Percentiles rank a stretch among this genome's conserved stretches.
Conservation (phyloP, 2,329 filamentous ascomycete species). For the Helotiales sp. region DNA sequence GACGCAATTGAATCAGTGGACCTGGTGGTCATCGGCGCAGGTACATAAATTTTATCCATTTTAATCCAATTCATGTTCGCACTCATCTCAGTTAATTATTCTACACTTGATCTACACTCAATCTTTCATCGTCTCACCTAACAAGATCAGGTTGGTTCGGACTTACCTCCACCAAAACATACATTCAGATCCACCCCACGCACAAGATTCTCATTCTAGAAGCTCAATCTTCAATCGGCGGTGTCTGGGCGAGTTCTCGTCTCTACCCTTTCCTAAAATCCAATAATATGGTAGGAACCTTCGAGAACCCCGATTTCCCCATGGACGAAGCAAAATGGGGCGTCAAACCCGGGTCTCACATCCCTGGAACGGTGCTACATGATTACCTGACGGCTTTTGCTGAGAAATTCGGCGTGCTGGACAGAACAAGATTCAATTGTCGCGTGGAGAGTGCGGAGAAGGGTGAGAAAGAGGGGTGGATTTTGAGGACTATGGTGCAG, state of each 20-base stretch:
- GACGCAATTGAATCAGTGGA: constrained; percentile 12
- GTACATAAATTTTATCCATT: background rate
- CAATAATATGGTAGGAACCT: constrained; percentile 76
- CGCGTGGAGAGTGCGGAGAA: constrained; percentile 54
- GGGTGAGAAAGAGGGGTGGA: constrained; percentile 49
- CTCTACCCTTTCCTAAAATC: constrained; percentile 72
- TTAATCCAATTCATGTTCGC: too few relatives aligned
- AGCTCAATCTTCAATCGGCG: constrained; percentile 61
- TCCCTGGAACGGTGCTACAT: constrained; percentile 61
- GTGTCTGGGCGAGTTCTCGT: constrained; percentile 72
- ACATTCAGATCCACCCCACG: constrained; percentile 62
- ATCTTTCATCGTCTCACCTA: background rate
- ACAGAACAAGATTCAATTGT: constrained; percentile 55
- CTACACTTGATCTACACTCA: too few relatives aligned
- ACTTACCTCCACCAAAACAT: constrained; percentile 65
- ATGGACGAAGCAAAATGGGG: constrained; percentile 62
- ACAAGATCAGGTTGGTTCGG: constrained; percentile 53
- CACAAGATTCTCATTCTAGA: constrained; percentile 64
- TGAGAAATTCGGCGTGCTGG: constrained; percentile 56
- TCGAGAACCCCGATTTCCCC: constrained; percentile 76
- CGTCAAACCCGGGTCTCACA: constrained; percentile 57
- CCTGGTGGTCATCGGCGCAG: constrained; percentile 21
- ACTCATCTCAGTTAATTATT: too few relatives aligned
- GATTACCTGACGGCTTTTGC: constrained; percentile 62
- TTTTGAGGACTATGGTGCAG: constrained; percentile 17